These are phyloP conservation scores for Wakefieldia striispora DNA, from an alignment of 768 basidiomycete species.

Conservation along the genomic window DNA sequence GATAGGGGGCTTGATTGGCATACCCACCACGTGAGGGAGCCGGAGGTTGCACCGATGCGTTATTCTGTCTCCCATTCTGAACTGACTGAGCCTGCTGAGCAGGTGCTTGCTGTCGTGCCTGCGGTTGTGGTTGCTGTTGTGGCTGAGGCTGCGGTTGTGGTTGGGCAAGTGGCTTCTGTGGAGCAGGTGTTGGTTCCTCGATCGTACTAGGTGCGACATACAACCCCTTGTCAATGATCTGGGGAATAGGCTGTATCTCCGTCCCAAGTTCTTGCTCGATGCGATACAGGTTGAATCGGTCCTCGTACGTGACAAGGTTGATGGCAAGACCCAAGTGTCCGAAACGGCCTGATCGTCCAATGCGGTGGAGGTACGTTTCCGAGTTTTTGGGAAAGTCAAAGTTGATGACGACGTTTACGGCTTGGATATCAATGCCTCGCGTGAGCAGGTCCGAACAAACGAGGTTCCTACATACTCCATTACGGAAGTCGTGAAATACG, in stretches of 20 bases:
- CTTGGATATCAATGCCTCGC: slow-evolving; percentile 99
- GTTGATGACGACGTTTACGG: slow-evolving; percentile 99
- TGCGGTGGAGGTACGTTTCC: slow-evolving; percentile 98
- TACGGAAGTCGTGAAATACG: slow-evolving; percentile 99
- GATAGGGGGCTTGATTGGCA: slow-evolving; percentile 24
- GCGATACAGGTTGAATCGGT: slow-evolving; percentile 94
- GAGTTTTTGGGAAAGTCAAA: slow-evolving; percentile 99
- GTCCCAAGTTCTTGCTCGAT: slow-evolving; percentile 99
- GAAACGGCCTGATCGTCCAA: slow-evolving; percentile 96
- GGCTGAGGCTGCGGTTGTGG: slow-evolving; percentile 37
- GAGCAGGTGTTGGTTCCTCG: slow-evolving; percentile 46
- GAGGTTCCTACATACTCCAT: slow-evolving; percentile 96
- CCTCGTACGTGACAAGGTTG: slow-evolving; percentile 97
- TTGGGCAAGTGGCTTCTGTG: slow-evolving; percentile 36
- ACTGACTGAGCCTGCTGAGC: slow-evolving; percentile 22
- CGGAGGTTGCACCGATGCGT: slow-evolving; percentile 20
- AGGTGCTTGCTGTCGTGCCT: slow-evolving; percentile 27
- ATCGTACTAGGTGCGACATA: slow-evolving; percentile 80
- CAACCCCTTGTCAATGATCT: slow-evolving; percentile 83
- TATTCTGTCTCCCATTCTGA: slow-evolving; percentile 32
- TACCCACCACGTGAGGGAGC: slow-evolving; percentile 23
- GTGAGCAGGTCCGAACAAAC: slow-evolving; percentile 98
- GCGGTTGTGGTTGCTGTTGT: slow-evolving; percentile 21
- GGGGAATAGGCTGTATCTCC: slow-evolving; percentile 95
- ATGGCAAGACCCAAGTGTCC: slow-evolving; percentile 97